Evolutionary conservation across 164 flowering plant species (phyloP), one percentile per base, ranked within the genome.

Genomic region (Magnolia changhungtana): DNA sequence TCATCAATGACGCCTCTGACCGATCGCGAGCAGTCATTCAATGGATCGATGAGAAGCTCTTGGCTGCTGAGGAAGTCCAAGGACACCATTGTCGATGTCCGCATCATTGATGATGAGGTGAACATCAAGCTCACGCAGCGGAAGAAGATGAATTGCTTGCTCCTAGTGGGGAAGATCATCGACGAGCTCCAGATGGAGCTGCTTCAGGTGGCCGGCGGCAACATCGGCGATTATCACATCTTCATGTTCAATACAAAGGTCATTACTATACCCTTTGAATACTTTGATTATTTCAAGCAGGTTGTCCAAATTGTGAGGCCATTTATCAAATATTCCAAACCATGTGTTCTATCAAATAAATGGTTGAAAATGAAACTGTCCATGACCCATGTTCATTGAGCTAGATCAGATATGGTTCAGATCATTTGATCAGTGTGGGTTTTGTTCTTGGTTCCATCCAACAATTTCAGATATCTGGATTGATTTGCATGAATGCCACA

Each of bases 191-290:
- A 91, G 80, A 81, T 96, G 55, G 96, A 94, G 78, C 88, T 96
- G 67, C 94, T 89, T 75, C 99, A 96, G 84, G 94, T 88, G 71
- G 95, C 97, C 13, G 99, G 99, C 5, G 99, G 97, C 13, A 91
- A 86, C 65, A 86, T 92, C 63, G 97, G 99, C 3, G 98, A 93
- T 69, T 81, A 86, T 75, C 89, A 87, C 78, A 92, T 96, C 84
- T 94, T 87, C 82, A 79, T 94, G 81, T 93, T 93, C 85, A 96
- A 93, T 80, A 82, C 95, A 81, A 96, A 96, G 98, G 99, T 92
- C 1, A 75, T 58, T 20, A 13, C 1, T 20, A 7, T 55, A 19
- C 8, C 50, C 72, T 21, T 9, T 31, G 9, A 3, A 13, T 59
- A 7, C 14, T 19, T 59, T 13, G 45, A 37, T 37, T 37, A 37